These are phyloP conservation scores for Gomphus bonarii DNA, from an alignment of 1,284 basidiomycete genomes.

Conservation along the genomic window DNA sequence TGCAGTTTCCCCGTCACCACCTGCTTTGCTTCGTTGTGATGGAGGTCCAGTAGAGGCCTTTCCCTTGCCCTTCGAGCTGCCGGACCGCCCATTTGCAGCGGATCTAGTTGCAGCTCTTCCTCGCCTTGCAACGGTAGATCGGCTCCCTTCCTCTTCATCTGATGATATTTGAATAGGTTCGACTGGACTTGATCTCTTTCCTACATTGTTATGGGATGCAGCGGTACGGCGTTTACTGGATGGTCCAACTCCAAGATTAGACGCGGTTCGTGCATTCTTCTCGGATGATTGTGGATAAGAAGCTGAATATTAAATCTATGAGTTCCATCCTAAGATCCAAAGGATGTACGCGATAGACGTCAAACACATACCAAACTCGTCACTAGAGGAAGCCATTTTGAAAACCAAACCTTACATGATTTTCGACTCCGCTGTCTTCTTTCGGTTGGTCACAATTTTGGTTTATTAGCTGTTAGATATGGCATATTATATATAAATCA, in stretches of 20 bases:
- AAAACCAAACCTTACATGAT: slow-evolving; percentile 22
- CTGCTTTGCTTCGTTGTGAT: slow-evolving; percentile 6
- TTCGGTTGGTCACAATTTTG: slow-evolving; percentile 42
- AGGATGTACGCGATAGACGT: background rate
- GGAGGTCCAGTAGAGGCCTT: slow-evolving; percentile 13
- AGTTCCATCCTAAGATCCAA: background rate
- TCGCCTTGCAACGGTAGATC: background rate
- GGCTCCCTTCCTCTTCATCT: background rate
- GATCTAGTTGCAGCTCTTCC: background rate
- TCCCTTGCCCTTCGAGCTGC: slow-evolving; percentile 19
- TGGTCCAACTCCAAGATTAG: slow-evolving; percentile 3
- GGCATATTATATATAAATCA: too few relatives aligned
- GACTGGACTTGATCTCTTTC: background rate
- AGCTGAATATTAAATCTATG: background rate
- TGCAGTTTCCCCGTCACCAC: slow-evolving; percentile 9
- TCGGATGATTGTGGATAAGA: background rate
- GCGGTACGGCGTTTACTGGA: slow-evolving; percentile 2
- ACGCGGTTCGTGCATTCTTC: background rate
- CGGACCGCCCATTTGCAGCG: slow-evolving; percentile 1
- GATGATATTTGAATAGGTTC: slow-evolving; percentile 6
- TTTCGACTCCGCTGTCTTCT: slow-evolving; percentile 82
- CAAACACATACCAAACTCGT: background rate
- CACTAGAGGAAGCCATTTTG: slow-evolving; percentile 21
- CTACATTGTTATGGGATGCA: background rate
- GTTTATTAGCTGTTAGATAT: too few relatives aligned